Percentiles rank a stretch among this genome's conserved stretches.
phyloP scores from a whole-genome alignment of 768 basidiomycete genomes.

The Russula lepida region DNA sequence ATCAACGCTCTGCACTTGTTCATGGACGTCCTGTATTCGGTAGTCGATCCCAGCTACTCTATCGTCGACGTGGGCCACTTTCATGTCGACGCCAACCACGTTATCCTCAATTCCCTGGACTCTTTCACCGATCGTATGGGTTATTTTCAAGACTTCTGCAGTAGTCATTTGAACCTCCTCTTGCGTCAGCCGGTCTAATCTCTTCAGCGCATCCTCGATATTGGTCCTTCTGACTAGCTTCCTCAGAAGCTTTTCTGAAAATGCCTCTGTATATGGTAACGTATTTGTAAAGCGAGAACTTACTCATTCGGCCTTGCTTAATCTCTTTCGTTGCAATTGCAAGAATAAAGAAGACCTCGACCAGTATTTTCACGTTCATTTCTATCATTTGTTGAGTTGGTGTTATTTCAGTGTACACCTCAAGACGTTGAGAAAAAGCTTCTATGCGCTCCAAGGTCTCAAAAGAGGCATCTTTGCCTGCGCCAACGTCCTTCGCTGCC shows the following conservation, averaged over 20 bases:
- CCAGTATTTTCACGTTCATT: neutral
- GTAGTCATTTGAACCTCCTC: neutral
- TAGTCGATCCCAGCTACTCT: neutral
- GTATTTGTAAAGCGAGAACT: neutral
- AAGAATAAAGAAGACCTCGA: neutral
- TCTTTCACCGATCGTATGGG: neutral
- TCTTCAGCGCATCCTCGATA: neutral
- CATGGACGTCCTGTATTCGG: too few relatives aligned
- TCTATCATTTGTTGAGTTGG: neutral
- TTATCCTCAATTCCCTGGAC: neutral
- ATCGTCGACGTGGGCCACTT: neutral
- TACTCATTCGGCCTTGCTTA: neutral
- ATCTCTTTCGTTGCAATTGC: neutral
- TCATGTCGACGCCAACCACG: neutral
- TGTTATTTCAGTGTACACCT: neutral
- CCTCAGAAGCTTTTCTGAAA: neutral
- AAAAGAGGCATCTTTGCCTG: neutral
- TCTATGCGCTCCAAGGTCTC: neutral
- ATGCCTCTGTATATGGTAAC: neutral
- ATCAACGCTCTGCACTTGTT: neutral
- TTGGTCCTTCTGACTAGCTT: neutral
- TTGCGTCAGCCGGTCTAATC: neutral
- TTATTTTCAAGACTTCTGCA: neutral
- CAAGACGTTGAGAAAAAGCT: neutral
- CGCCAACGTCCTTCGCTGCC: neutral